Evolutionary conservation across 1,284 basidiomycete genomes (phyloP).

Genomic region (Apiotrichum brassicae): DNA sequence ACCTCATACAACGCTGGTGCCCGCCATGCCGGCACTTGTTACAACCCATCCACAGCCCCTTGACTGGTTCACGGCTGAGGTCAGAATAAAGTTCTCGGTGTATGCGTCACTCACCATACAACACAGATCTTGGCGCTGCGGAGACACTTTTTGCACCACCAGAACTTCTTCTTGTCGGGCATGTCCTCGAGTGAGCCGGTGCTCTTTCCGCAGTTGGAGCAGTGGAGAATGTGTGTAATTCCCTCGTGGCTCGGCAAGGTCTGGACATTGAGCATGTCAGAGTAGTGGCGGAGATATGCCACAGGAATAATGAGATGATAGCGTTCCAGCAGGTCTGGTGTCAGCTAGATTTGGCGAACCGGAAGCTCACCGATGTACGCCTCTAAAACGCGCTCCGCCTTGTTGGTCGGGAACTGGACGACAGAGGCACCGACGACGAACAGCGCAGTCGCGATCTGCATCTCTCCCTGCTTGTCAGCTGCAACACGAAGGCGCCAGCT

Average conservation of each 20-base stretch:
- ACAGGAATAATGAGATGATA: conserved; percentile 24
- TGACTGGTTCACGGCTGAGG: conserved; percentile 28
- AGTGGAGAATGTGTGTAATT: conserved; percentile 34
- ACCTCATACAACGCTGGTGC: conserved; percentile 35
- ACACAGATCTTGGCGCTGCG: conserved; percentile 30
- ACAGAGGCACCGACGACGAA: conserved; percentile 26
- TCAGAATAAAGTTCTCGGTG: background rate
- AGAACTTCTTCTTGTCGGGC: conserved; percentile 29
- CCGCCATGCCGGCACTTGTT: conserved; percentile 38
- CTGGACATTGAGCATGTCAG: conserved; percentile 23
- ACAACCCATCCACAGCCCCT: conserved; percentile 39
- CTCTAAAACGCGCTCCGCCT: conserved; percentile 30
- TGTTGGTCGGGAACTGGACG: conserved; percentile 26
- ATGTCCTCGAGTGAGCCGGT: conserved; percentile 40
- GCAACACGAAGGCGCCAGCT: conserved; percentile 8
- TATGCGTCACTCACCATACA: conserved; percentile 30
- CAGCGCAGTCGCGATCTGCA: conserved; percentile 34
- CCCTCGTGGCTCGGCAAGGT: conserved; percentile 29
- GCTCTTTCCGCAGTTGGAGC: conserved; percentile 31
- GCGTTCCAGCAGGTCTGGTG: conserved; percentile 33
- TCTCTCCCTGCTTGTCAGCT: conserved; percentile 29
- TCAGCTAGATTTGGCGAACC: background rate
- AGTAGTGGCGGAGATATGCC: conserved; percentile 32
- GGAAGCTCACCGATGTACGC: conserved; percentile 33
- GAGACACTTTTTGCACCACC: conserved; percentile 38